Conservation (phyloP, 2,329 filamentous ascomycete species). For the Fusarium annulatum region DNA sequence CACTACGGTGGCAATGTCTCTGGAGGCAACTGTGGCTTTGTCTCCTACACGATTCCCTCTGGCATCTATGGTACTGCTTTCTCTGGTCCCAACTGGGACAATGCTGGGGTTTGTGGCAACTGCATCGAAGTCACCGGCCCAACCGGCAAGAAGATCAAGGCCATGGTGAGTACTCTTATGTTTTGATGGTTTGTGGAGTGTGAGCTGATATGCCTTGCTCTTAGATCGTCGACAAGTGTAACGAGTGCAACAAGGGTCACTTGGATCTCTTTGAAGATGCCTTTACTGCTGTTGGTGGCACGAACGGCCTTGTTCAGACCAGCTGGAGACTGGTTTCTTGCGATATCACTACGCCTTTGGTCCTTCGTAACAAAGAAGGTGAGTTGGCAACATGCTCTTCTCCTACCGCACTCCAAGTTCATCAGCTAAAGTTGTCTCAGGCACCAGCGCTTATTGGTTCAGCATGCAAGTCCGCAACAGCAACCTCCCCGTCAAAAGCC, state of each 20-base stretch:
- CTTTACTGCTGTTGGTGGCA: conserved; percentile 52
- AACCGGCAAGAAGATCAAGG: conserved; percentile 65
- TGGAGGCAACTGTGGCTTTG: conserved; percentile 73
- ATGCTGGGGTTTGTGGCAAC: conserved; percentile 66
- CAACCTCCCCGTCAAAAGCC: conserved; percentile 64
- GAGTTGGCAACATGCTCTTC: conserved; percentile 40
- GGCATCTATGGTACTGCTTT: conserved; percentile 71
- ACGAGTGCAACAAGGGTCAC: conserved; percentile 54
- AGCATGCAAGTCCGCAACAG: conserved; percentile 70
- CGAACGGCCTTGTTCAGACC: conserved; percentile 51
- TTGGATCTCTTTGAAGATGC: conserved; percentile 59
- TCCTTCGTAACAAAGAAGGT: conserved; percentile 58
- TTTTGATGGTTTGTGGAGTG: not conserved
- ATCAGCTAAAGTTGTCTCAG: not conserved
- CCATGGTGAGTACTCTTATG: conserved; percentile 62
- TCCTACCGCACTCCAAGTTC: fast-evolving
- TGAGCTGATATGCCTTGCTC: not conserved
- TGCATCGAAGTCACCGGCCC: conserved; percentile 71
- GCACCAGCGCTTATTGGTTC: conserved; percentile 50
- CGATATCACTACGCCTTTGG: conserved; percentile 54
- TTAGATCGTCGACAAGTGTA: conserved; percentile 59
- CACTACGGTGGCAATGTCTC: conserved; percentile 66
- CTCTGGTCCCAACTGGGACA: conserved; percentile 67
- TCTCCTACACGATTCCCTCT: conserved; percentile 69
- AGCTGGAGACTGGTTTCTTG: conserved; percentile 53